Evolutionary conservation across 192 early-diverging fungal genomes (phyloP), one percentile per base, ranked within the genome.

Genomic region (Helicostylum pulchrum): DNA sequence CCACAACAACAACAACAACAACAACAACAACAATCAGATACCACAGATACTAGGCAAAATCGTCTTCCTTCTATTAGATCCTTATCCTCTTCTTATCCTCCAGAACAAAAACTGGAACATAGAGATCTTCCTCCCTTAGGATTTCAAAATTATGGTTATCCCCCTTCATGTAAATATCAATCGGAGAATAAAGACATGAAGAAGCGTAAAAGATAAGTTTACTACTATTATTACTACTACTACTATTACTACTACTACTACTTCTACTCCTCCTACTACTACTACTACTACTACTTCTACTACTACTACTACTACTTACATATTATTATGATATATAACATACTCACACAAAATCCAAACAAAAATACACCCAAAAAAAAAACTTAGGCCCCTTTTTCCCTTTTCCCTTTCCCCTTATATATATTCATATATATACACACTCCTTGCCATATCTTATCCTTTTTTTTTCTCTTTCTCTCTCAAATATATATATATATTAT

Each of bases 11-110:
- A 12, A 42, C 26, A 30, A 8, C 34, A 17, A 58, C 39, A 17
- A 43, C n/a, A 39, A 44, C 21, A 26, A 26, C 26, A 26, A 26
- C 26, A 26, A 26, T 26, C 26, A 26, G 26, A 26, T 26, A 26
- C 26, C 26, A 26, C 52, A n/a, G n/a, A n/a, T n/a, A n/a, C n/a
- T n/a, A n/a, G n/a, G 34, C 61, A 70, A 19, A 20, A 63, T 10
- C 60, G 61, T 6, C 54, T 70, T 14, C 68, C 68, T 48, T 70
- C 68, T 34, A 70, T 70, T 43, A 61, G 52, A 11, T 51, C 31
- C 8, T 23, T 70, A 12, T 70, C 68, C 4, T 4, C 49, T 3
- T 45, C 68, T 20, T 39, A 52, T 54, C 42, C 39, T 23, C 8
- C 47, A 9, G 47, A 62, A 50, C 61, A 47, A 49, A 62, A 62